A percentile compares a stretch with the other conserved stretches of the same genome.
Evolutionary conservation across 2,329 filamentous ascomycete species (phyloP).

Genomic region (Stromatinia cepivora): DNA sequence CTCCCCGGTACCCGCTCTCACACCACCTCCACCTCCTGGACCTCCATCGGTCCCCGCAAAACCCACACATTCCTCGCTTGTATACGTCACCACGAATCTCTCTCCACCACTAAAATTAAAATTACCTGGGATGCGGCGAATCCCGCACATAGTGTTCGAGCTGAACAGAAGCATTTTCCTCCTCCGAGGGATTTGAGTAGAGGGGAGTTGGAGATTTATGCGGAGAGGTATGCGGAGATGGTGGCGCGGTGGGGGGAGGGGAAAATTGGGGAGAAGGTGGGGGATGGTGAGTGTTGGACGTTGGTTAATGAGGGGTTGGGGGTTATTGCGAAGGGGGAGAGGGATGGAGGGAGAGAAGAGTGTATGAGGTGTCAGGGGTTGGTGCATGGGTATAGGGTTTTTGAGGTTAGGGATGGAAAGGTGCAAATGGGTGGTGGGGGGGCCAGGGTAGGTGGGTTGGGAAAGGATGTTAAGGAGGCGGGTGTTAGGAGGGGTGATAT

Average conservation of each 20-base stretch:
- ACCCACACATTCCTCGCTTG: constrained; percentile 39
- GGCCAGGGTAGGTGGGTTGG: too few species aligned
- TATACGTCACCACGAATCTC: constrained; percentile 39
- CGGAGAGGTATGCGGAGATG: constrained; percentile 36
- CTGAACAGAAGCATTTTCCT: constrained; percentile 41
- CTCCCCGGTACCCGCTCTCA: constrained; percentile 27
- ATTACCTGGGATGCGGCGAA: constrained; percentile 42
- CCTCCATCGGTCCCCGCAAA: constrained; percentile 33
- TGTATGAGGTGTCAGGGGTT: constrained; percentile 40
- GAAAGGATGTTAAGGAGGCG: constrained; percentile 28
- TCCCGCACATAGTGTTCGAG: constrained; percentile 39
- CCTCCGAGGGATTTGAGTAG: constrained; percentile 34
- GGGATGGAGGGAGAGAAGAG: constrained; percentile 34
- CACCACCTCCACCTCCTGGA: constrained; percentile 32
- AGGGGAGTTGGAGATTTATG: constrained; percentile 29
- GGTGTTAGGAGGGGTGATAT: constrained; percentile 42
- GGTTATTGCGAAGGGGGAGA: constrained; percentile 33
- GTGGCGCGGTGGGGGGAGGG: constrained; percentile 40
- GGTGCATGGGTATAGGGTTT: constrained; percentile 42
- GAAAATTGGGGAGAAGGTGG: constrained; percentile 40
- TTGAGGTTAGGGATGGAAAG: constrained; percentile 32
- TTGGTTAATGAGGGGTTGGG: constrained; percentile 40
- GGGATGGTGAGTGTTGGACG: constrained; percentile 45
- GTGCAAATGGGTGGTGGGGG: constrained; percentile 29
- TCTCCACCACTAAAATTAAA: constrained; percentile 42